Evolutionary conservation across 2,329 filamentous ascomycete genomes (phyloP).

Genomic region (Lecanicillium sp.): DNA sequence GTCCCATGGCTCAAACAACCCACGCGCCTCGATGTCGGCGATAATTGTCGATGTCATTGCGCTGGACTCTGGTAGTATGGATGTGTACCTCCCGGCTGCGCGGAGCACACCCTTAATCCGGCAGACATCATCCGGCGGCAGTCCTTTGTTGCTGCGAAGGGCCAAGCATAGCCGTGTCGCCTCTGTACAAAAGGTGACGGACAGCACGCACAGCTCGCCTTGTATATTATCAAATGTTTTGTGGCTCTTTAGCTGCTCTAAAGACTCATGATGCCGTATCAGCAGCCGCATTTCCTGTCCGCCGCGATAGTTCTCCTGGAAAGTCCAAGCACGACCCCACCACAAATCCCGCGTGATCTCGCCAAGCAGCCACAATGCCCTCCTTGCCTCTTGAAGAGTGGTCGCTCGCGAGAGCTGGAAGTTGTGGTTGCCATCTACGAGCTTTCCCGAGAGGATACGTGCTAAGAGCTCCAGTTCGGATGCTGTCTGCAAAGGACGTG

Average conservation of each 20-base stretch:
- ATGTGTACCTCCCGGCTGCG: conserved; percentile 19
- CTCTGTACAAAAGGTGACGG: conserved; percentile 13
- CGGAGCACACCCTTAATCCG: conserved; percentile 11
- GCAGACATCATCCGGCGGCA: not conserved
- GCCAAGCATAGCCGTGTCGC: conserved; percentile 19
- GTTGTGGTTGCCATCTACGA: conserved; percentile 10
- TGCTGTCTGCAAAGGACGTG: conserved; percentile 9
- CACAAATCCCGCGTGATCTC: conserved; percentile 19
- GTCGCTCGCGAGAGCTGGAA: conserved; percentile 7
- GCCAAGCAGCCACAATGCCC: conserved; percentile 14
- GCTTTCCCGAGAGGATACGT: conserved; percentile 12
- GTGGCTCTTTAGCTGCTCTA: conserved; percentile 14
- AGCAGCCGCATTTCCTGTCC: conserved; percentile 19
- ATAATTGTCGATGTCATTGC: conserved; percentile 20
- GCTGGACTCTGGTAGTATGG: conserved; percentile 13
- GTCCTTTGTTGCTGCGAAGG: conserved; percentile 5
- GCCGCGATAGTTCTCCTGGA: conserved; percentile 25
- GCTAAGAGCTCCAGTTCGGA: conserved; percentile 12
- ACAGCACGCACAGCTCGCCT: conserved; percentile 19
- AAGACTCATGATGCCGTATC: conserved; percentile 14
- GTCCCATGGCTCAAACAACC: conserved; percentile 17
- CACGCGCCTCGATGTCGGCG: conserved; percentile 15
- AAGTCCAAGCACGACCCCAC: conserved; percentile 25
- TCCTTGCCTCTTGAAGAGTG: conserved; percentile 4
- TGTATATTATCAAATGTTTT: conserved; percentile 5